These are phyloP conservation scores for Striga asiatica DNA, from an alignment of 257 asterid genomes.

Conservation along the genomic window DNA sequence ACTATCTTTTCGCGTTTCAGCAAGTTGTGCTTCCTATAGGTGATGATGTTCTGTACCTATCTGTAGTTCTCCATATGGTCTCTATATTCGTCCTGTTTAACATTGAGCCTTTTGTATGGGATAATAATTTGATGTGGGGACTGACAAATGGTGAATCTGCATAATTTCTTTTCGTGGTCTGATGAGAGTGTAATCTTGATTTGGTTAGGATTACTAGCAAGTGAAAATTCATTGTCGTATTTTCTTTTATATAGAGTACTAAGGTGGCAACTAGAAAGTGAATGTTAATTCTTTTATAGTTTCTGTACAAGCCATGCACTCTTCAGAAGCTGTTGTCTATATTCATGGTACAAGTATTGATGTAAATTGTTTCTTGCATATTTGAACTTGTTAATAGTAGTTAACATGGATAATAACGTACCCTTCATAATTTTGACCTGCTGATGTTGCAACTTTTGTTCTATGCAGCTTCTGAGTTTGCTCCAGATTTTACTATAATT, in stretches of 20 bases:
- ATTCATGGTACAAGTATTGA: neutral
- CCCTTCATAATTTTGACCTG: conserved; percentile 11
- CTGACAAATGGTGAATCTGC: neutral
- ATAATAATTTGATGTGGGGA: conserved; percentile 6
- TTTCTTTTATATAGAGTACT: neutral
- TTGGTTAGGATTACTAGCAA: conserved; percentile 2
- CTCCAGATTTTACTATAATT: conserved; percentile 86
- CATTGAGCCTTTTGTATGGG: neutral
- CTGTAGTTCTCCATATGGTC: conserved; percentile 5
- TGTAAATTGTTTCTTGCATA: conserved; percentile 8
- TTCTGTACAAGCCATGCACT: neutral
- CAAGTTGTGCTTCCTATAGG: conserved; percentile 92
- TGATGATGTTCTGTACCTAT: conserved; percentile 17
- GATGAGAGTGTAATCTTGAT: neutral
- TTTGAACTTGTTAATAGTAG: neutral
- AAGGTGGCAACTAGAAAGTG: neutral
- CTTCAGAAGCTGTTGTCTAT: conserved; percentile 2
- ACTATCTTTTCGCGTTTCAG: conserved; percentile 88
- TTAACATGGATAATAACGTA: conserved; percentile 6
- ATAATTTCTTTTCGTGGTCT: neutral
- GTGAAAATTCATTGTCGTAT: neutral
- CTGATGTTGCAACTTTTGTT: conserved; percentile 20
- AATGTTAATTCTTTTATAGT: neutral
- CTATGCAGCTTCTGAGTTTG: conserved; percentile 72
- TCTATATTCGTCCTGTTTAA: conserved; percentile 2